phyloP scores from a whole-genome alignment of 129 eudicot species.

The sunflower (Helianthus annuus) region DNA sequence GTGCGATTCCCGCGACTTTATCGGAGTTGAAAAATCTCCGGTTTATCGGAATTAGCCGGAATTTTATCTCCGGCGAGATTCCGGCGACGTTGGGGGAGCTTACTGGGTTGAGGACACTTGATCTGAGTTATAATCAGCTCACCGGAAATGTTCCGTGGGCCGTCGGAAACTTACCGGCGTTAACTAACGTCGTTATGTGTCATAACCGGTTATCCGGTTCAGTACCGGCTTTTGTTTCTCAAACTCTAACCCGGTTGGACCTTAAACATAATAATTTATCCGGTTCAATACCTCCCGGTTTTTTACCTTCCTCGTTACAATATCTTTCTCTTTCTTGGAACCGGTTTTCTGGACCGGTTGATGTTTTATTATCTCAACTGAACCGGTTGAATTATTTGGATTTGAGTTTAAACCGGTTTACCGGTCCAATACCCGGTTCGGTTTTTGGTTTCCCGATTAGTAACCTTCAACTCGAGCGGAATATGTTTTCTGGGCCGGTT shows the following conservation, averaged over 20 bases:
- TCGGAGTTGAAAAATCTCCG: conserved; percentile 55
- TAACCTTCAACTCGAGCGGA: conserved; percentile 72
- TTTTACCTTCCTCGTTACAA: conserved; percentile 60
- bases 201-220: conserved; percentile 60
- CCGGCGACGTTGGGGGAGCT: conserved; percentile 57
- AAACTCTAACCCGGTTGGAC: conserved; percentile 54
- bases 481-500: conserved; percentile 68
- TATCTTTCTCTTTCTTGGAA: conserved; percentile 81
- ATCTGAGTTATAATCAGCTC: conserved; percentile 79
- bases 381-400: conserved; percentile 65
- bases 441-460: conserved; percentile 65
- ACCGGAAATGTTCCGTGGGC: conserved; percentile 54
- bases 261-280: conserved; percentile 67
- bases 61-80: conserved; percentile 66
- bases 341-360: conserved; percentile 65
- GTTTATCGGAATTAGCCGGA: conserved; percentile 61
- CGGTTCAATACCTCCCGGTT: conserved; percentile 52
- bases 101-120: conserved; percentile 56
- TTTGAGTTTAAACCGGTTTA: conserved; percentile 72
- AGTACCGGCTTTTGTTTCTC: conserved; percentile 50
- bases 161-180: conserved; percentile 56
- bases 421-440: conserved; percentile 62
- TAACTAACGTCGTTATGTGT: conserved; percentile 57
- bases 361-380: conserved; percentile 42
- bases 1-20: conserved; percentile 51